Evolutionary conservation across 352 stramenopile genomes (phyloP).

Genomic region (Pythium phragmitis): DNA sequence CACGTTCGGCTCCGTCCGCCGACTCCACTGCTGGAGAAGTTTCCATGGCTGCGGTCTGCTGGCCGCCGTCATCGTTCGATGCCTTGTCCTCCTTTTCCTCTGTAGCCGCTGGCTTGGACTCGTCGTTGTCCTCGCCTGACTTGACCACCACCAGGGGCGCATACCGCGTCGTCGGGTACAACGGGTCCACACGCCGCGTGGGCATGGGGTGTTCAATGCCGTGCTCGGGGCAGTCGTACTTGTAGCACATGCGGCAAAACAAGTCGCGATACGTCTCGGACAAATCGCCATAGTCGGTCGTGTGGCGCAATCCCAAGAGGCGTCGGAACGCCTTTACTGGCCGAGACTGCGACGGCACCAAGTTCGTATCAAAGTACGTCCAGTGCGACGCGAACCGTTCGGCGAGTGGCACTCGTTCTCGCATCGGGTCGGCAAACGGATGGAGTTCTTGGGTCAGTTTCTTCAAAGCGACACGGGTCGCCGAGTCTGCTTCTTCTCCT

Average conservation of each 20-base stretch:
- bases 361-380: conserved; percentile 75
- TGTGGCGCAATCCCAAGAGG: conserved; percentile 49
- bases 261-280: conserved; percentile 89
- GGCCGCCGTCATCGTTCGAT: no score
- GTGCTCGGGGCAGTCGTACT: conserved; percentile 91
- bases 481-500: not conserved
- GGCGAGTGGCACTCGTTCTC: conserved; percentile 22
- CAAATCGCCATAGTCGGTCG: conserved; percentile 64
- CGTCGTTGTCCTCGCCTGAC: not conserved
- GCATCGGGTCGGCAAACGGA: conserved; percentile 7
- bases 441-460: conserved; percentile 35
- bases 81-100: not conserved
- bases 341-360: conserved; percentile 18
- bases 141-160: conserved; percentile 28
- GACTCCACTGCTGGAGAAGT: not conserved
- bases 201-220: conserved; percentile 80
- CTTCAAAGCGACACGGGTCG: conserved; percentile 35
- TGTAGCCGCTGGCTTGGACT: not conserved
- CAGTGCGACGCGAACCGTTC: conserved; percentile 47
- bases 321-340: conserved; percentile 22
- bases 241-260: conserved; percentile 92
- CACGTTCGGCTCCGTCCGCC: not conserved
- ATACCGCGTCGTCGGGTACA: conserved; percentile 49
- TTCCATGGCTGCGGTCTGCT: no score
- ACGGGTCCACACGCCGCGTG: conserved; percentile 51